Conservation (phyloP, 2,329 filamentous ascomycete species). For the Curvularia verruculosa region DNA sequence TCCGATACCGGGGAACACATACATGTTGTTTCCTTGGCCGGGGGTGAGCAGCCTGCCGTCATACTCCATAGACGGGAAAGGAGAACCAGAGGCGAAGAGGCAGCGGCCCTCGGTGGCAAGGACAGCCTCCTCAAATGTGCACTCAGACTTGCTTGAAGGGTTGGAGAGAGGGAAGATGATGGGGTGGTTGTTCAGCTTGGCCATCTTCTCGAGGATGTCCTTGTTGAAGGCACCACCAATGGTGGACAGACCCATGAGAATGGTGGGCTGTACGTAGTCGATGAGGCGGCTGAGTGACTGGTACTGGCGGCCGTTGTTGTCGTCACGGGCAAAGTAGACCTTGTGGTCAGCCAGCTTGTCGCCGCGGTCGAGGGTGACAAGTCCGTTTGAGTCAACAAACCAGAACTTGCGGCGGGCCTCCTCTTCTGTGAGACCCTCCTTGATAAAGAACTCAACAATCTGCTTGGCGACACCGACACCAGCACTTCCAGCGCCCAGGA, state of each 20-base stretch:
- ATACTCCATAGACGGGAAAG: conserved; percentile 72
- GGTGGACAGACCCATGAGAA: conserved; percentile 91
- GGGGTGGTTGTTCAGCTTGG: conserved; percentile 71
- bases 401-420: conserved; percentile 91
- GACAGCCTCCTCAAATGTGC: conserved; percentile 93
- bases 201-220: conserved; percentile 71
- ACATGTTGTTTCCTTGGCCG: conserved; percentile 79
- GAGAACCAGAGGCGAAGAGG: conserved; percentile 94
- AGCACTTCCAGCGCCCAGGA: conserved; percentile 93
- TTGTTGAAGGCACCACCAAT: conserved; percentile 95
- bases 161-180: conserved; percentile 90
- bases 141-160: conserved; percentile 94
- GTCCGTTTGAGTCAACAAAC: conserved; percentile 95
- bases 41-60: conserved; percentile 56
- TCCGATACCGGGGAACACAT: conserved; percentile 96
- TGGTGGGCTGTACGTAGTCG: conserved; percentile 92
- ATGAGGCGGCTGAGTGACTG: conserved; percentile 87
- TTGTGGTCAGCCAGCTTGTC: conserved; percentile 93
- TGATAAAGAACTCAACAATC: conserved; percentile 95
- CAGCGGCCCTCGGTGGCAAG: conserved; percentile 87
- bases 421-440: conserved; percentile 85
- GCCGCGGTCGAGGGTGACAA: conserved; percentile 90
- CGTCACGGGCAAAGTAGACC: conserved; percentile 69
- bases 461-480: conserved; percentile 98
- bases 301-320: conserved; percentile 70